These are phyloP conservation scores for Oenanthe sinensis DNA, from an alignment of 129 eudicot genomes.

Conservation along the genomic window DNA sequence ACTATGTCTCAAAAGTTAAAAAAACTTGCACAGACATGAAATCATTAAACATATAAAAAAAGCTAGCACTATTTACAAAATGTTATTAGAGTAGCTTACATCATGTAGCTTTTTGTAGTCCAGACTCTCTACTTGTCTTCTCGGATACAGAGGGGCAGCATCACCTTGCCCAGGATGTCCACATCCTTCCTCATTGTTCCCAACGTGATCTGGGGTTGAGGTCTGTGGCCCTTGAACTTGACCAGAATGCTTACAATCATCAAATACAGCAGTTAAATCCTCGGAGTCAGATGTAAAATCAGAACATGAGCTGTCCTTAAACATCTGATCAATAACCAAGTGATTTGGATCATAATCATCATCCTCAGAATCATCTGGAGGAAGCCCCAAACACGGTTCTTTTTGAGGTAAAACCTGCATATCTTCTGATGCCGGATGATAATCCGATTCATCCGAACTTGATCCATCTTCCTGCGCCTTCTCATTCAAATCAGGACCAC, in stretches of 20 bases:
- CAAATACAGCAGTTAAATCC: slow-evolving; percentile 37
- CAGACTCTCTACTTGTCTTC: slow-evolving; percentile 57
- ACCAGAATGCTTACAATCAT: slow-evolving; percentile 25
- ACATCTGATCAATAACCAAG: slow-evolving; percentile 33
- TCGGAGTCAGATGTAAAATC: slow-evolving; percentile 91
- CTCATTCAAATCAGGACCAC: slow-evolving; percentile 37
- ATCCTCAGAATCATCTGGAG: slow-evolving; percentile 92
- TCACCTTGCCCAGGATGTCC: slow-evolving; percentile 16
- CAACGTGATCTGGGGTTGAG: slow-evolving; percentile 15
- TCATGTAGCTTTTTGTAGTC: slow-evolving; percentile 84
- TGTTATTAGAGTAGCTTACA: slow-evolving; percentile 38
- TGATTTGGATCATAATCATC: slow-evolving; percentile 71
- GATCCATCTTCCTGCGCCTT: slow-evolving; percentile 45
- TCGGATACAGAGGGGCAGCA: slow-evolving; percentile 34
- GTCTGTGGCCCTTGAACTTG: slow-evolving; percentile 22
- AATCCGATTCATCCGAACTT: slow-evolving; percentile 61
- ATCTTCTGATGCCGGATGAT: slow-evolving; percentile 63
- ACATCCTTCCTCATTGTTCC: slow-evolving; percentile 14
- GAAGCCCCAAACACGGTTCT: slow-evolving; percentile 43
- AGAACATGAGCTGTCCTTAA: slow-evolving; percentile 52
- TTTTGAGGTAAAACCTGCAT: slow-evolving; percentile 28
- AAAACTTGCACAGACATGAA: background rate
- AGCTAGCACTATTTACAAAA: background rate
- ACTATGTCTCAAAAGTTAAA: background rate
- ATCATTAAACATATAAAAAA: background rate